Base-by-base conservation (phyloP, 345 rosid genomes). In the Geranium brycei region DNA sequence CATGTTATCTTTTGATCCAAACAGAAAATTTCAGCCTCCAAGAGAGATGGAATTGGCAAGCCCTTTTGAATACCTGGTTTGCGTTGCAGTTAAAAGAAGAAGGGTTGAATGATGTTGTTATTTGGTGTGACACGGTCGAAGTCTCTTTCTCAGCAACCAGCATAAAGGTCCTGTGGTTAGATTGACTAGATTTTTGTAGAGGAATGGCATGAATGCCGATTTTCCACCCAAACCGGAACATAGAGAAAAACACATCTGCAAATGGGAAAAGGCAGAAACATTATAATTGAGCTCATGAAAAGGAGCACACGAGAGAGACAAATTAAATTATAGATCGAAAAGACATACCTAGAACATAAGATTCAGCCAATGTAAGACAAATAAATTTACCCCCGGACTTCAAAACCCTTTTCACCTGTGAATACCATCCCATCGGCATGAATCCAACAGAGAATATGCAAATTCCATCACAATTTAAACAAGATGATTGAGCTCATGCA, bases 201-300 rank as follows among this genome's bases (percentile, higher is more conserved):
- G 95, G 72, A 19, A 89, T 64, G 31, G 80, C 81, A 69, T 83
- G 87, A 74, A 89, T 77, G 66, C 60, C 71, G 64, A 79, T 71
- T 67, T 80, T 85, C 98, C 97, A 92, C 63, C 98, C 98, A 79
- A 83, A 86, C 55, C 98, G 86, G 70, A 92, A 77, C 76, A 70
- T 87, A 13, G 91, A 76, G 72, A 89, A 86, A 67, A 92, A 86
- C 86, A 92, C 76, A 66, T 81, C 98, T 92, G 85, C 51, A 75
- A 67, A 17, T 59, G 19, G 56, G 59, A 65, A 56, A 59, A 16
- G 38, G 58, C 4, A 68, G 7, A 66, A 31, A 62, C 55, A 60
- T 65, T 63, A 58, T 55, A 23, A 47, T 5, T 58, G 35, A 47
- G 10, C 41, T 4, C 5, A 35, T 4, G 41, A 78, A 7, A 30